phyloP scores from a whole-genome alignment of 805 yeast genomes.

The Blastobotrys mokoenaii region DNA sequence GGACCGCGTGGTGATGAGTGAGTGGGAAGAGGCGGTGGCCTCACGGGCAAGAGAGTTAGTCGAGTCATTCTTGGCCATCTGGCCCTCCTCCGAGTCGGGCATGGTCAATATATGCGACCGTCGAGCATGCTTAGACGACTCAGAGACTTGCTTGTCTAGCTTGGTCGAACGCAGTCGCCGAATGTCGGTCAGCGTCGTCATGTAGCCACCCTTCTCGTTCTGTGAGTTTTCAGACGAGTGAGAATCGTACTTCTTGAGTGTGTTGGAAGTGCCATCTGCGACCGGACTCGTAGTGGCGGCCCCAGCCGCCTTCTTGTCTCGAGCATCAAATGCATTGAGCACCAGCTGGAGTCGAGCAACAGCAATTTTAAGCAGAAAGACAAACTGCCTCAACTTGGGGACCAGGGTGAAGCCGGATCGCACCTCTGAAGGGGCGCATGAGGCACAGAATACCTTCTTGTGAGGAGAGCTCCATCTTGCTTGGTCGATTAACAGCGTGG shows the following conservation, averaged over 20 bases:
- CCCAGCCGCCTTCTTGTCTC: constrained; percentile 11
- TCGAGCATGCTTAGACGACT: constrained; percentile 50
- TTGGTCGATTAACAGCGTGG: constrained; percentile 24
- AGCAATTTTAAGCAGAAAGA: constrained; percentile 75
- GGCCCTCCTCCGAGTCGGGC: constrained; percentile 31
- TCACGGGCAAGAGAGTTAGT: constrained; percentile 8
- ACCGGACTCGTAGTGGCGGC: background rate
- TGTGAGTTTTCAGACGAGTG: constrained; percentile 4
- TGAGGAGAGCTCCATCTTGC: constrained; percentile 33
- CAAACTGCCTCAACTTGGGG: constrained; percentile 63
- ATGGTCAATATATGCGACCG: constrained; percentile 59
- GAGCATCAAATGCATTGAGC: constrained; percentile 23
- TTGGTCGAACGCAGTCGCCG: constrained; percentile 67
- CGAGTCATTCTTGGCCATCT: constrained; percentile 14
- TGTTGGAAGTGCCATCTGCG: background rate
- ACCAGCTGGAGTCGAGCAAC: constrained; percentile 51
- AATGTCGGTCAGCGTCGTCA: constrained; percentile 65
- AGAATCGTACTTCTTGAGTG: background rate
- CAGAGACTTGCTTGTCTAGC: constrained; percentile 51
- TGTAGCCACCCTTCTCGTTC: constrained; percentile 37
- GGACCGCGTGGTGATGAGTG: too few species aligned
- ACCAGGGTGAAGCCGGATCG: constrained; percentile 41
- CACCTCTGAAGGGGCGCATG: constrained; percentile 45
- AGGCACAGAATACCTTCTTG: constrained; percentile 44
- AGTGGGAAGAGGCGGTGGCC: too few species aligned